Conservation (phyloP, 116 monocot species). For the Zostera marina region DNA sequence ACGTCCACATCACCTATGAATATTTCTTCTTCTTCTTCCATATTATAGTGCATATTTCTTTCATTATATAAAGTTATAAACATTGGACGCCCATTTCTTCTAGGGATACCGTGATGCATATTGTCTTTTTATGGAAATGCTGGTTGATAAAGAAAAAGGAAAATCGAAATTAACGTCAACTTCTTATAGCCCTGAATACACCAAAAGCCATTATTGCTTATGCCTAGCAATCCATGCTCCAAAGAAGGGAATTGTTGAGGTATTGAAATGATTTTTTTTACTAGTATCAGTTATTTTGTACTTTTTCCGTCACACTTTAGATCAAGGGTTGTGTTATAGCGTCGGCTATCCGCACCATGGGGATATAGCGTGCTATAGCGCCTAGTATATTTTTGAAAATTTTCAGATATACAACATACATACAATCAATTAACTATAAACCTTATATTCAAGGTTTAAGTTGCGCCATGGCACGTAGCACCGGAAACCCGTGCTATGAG, state of each 20-base stretch:
- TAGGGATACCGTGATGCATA: conserved; percentile 96
- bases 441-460: no score
- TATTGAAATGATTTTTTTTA: conserved; percentile 9
- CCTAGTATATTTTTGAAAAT: no score
- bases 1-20: no score
- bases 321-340: no score
- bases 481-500: no score
- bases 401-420: no score
- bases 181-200: conserved; percentile 19
- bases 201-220: conserved; percentile 69
- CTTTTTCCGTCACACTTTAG: no score
- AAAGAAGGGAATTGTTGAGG: conserved; percentile 88
- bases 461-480: no score
- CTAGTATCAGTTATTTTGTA: background rate
- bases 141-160: conserved; percentile 46
- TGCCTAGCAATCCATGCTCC: conserved; percentile 95
- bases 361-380: no score
- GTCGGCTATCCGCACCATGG: no score
- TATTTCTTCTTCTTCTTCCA: background rate
- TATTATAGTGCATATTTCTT: background rate
- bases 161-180: conserved; percentile 38
- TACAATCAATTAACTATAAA: no score
- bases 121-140: conserved; percentile 88
- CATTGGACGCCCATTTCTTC: background rate
- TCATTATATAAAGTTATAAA: background rate